Evolutionary conservation across 768 basidiomycete genomes (phyloP), one percentile per base, ranked within the genome.

Genomic region (Mycena polygramma): DNA sequence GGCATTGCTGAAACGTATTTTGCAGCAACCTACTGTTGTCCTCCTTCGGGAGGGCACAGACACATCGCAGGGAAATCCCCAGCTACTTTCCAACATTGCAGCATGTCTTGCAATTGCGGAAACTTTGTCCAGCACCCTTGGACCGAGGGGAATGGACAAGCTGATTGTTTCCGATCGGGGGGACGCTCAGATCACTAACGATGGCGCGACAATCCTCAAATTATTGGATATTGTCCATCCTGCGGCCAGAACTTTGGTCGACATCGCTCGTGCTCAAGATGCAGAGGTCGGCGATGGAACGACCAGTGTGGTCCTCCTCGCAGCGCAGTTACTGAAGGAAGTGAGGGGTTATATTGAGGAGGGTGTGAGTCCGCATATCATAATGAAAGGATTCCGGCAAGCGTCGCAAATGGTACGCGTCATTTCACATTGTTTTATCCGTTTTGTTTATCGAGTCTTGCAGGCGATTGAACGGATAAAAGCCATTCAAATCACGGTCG

Each of bases 251-350:
- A 97, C 96, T n/a, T 86, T 99, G 67, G 98, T 99, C 55, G 98
- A 99, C 77, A 98, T 99, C 78, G 98, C 96, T 51, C 91, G 98
- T 39, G 97, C 98, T 17, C 97, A 99, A 82, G 98, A 99, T 79
- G 97, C 97, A 22, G 97, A 99, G 80, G 95, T 98, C 54, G 98
- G 98, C 63, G 98, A 99, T 82, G 98, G 98, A 45, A 99, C 98
- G 1, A 99, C 98, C 3, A 96, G 91, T 74, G 97, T 99, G 5
- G 96, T 98, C 2, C 87, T 99, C 13, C 85, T 99, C 26, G 97
- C 98, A 7, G 94, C 96, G 0, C 97, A 99, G 78, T 83, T 99
- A 37, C 82, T 99, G 75, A 98, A 98, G 82, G 97, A 99, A 82
- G 88, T 98, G 49, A 89, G 92, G 71, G 88, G 88, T 10, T 96